phyloP scores from a whole-genome alignment of 495 filamentous ascomycete species.

The Cercophora newfieldiana region DNA sequence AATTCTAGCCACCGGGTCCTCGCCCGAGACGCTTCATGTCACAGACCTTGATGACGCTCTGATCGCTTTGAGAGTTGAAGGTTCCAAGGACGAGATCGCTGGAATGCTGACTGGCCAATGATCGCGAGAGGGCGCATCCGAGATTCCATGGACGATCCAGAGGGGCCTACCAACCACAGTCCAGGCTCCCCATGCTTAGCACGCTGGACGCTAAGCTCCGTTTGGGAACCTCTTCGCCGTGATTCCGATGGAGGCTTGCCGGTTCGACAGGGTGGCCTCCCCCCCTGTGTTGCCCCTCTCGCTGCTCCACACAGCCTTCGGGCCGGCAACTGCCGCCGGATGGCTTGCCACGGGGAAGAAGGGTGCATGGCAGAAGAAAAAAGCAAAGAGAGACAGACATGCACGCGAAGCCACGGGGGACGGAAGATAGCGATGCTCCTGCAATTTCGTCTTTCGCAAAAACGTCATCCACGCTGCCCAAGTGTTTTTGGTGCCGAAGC shows the following conservation, averaged over 20 bases:
- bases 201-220: conserved; percentile 17
- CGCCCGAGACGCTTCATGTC: conserved; percentile 14
- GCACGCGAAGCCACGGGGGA: neutral
- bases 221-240: conserved; percentile 28
- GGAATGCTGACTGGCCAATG: neutral
- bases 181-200: neutral
- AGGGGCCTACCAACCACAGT: neutral
- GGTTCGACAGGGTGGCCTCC: conserved; percentile 4
- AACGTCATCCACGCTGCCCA: neutral
- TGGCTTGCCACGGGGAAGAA: neutral
- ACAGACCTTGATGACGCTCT: neutral
- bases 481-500: conserved; percentile 10
- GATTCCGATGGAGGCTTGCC: conserved; percentile 15
- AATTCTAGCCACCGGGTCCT: neutral
- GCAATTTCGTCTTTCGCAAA: conserved; percentile 2
- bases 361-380: neutral
- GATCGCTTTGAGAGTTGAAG: neutral
- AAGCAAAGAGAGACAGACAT: neutral
- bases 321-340: conserved; percentile 16
- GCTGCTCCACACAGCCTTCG: conserved; percentile 10
- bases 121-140: conserved; percentile 6
- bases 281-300: neutral
- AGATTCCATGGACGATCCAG: neutral
- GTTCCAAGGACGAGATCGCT: neutral
- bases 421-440: neutral